Conservation (phyloP, 148 eudicot genomes). For the Polygonum aviculare region DNA sequence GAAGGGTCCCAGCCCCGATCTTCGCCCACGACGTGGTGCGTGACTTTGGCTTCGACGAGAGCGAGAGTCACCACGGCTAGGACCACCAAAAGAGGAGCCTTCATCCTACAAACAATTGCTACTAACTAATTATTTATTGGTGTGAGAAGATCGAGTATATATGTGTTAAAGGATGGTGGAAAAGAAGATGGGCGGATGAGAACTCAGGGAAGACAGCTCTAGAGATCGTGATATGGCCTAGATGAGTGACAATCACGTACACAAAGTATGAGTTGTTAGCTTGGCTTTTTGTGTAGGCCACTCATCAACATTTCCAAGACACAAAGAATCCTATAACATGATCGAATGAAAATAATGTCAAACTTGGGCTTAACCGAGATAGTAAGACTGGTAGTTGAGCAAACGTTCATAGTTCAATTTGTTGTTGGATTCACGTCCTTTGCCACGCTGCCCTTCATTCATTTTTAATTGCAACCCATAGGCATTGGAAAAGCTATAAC, state of each 20-base stretch:
- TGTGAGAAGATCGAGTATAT: too few species aligned
- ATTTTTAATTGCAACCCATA: too few species aligned
- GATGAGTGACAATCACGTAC: not conserved
- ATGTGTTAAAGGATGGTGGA: not conserved
- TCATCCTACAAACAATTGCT: not conserved
- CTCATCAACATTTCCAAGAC: not conserved
- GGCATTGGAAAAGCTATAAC: too few species aligned
- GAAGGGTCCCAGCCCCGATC: constrained; percentile 52
- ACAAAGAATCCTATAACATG: not conserved
- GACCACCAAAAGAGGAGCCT: not conserved
- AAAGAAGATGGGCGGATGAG: not conserved
- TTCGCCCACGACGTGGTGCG: constrained; percentile 52
- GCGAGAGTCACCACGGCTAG: not conserved
- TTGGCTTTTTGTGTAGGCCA: not conserved
- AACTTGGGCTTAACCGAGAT: not conserved
- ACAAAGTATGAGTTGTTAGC: not conserved
- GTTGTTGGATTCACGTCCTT: too few species aligned
- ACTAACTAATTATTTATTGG: not conserved
- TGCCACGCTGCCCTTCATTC: too few species aligned
- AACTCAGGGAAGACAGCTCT: not conserved
- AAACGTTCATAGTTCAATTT: not conserved
- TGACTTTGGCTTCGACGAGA: constrained; percentile 22
- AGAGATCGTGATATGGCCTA: too few species aligned
- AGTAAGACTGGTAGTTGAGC: not conserved
- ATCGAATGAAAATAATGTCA: not conserved